These are phyloP conservation scores for Coprinopsis strossmayeri DNA, from an alignment of 768 basidiomycete species.

Conservation along the genomic window DNA sequence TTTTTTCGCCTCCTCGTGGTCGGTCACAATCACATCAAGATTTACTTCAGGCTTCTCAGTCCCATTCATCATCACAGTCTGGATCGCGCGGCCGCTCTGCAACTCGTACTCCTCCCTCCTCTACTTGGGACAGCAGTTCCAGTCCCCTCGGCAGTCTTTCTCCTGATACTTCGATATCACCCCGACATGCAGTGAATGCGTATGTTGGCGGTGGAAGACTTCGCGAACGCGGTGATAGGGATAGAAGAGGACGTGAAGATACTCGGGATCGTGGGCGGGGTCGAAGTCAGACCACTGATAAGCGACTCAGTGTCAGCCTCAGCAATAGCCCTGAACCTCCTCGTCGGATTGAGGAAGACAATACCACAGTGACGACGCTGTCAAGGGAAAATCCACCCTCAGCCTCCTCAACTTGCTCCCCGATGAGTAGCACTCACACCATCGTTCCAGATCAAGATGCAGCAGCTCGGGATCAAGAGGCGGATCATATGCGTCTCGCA, in stretches of 20 bases:
- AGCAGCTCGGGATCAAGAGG: slow-evolving; percentile 13
- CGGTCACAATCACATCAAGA: slow-evolving; percentile 10
- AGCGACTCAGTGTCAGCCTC: slow-evolving; percentile 7
- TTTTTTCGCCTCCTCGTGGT: slow-evolving; percentile 10
- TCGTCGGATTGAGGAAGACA: not conserved
- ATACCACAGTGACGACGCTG: too few relatives aligned
- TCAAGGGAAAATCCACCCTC: slow-evolving; percentile 7
- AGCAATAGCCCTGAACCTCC: slow-evolving; percentile 10
- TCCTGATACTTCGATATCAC: slow-evolving; percentile 25
- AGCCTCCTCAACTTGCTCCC: slow-evolving; percentile 17
- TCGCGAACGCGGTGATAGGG: slow-evolving; percentile 18
- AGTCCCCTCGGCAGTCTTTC: slow-evolving; percentile 29
- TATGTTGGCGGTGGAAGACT: slow-evolving; percentile 27
- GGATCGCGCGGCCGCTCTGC: slow-evolving; percentile 47
- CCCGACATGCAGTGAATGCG: slow-evolving; percentile 17
- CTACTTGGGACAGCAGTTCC: slow-evolving; percentile 29
- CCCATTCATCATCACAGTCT: slow-evolving; percentile 15
- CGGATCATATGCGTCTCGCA: slow-evolving; percentile 12
- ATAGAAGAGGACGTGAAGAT: slow-evolving; percentile 36
- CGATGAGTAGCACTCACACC: slow-evolving; percentile 19
- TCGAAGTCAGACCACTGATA: slow-evolving; percentile 11
- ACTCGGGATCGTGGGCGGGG: slow-evolving; percentile 19
- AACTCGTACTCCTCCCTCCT: slow-evolving; percentile 48
- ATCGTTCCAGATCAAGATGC: slow-evolving; percentile 12
- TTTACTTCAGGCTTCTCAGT: slow-evolving; percentile 10